Evolutionary conservation across 768 basidiomycete species (phyloP).

Genomic region (Trametes gibbosa): DNA sequence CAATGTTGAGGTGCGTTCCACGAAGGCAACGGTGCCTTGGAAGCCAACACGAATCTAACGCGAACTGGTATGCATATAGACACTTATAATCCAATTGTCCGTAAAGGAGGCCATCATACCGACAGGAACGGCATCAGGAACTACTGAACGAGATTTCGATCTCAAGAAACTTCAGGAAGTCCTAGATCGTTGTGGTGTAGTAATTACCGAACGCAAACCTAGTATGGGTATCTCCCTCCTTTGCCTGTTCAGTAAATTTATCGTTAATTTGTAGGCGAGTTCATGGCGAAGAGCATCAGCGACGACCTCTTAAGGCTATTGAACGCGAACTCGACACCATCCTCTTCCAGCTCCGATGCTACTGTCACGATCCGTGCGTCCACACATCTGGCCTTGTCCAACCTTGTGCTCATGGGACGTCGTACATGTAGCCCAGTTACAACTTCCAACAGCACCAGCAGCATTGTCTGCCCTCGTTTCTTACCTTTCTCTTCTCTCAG

Average conservation of each 20-base stretch:
- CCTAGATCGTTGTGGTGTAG: slow-evolving; percentile 86
- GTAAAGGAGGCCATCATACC: slow-evolving; percentile 94
- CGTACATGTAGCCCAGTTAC: slow-evolving; percentile 65
- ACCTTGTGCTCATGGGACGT: background rate
- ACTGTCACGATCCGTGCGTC: slow-evolving; percentile 53
- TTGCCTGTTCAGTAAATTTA: background rate
- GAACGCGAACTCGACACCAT: slow-evolving; percentile 38
- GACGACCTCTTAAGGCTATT: slow-evolving; percentile 78
- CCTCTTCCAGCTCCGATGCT: slow-evolving; percentile 46
- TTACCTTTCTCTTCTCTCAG: slow-evolving; percentile 78
- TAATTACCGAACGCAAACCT: slow-evolving; percentile 86
- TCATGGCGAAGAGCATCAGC: slow-evolving; percentile 71
- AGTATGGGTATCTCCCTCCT: slow-evolving; percentile 45
- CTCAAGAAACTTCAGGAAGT: slow-evolving; percentile 83
- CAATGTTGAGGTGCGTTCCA: slow-evolving; percentile 74
- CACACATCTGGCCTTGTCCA: background rate
- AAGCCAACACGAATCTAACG: background rate
- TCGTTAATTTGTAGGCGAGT: slow-evolving; percentile 60
- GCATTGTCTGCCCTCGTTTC: slow-evolving; percentile 78
- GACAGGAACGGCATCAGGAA: slow-evolving; percentile 67
- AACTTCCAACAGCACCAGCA: slow-evolving; percentile 72
- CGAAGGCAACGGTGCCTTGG: background rate
- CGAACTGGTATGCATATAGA: slow-evolving; percentile 44
- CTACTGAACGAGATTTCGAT: slow-evolving; percentile 82
- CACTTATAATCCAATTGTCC: slow-evolving; percentile 90